These are phyloP conservation scores for Calycina marina DNA, from an alignment of 2,329 filamentous ascomycete genomes.

Conservation along the genomic window DNA sequence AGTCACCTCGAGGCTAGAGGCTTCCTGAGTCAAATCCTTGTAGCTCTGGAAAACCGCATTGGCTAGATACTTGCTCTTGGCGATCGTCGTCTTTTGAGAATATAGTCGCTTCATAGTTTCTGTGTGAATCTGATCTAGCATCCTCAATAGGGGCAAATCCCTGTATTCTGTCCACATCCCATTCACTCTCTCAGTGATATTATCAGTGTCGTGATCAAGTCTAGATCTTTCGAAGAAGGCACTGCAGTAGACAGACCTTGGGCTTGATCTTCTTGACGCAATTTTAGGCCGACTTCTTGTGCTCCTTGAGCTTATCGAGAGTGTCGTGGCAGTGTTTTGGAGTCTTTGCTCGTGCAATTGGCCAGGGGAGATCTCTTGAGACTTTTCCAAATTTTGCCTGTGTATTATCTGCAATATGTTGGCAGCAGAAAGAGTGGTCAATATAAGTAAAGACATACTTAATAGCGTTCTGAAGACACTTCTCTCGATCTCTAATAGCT, in stretches of 20 bases:
- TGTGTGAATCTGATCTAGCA: neutral
- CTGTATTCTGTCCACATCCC: neutral
- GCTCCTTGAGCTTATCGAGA: neutral
- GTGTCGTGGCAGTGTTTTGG: neutral
- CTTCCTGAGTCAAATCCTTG: no score
- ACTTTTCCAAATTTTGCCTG: neutral
- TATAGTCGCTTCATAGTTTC: no score
- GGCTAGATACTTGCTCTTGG: no score
- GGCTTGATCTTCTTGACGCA: neutral
- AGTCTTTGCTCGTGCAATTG: neutral
- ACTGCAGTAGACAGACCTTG: neutral
- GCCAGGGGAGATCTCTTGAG: neutral
- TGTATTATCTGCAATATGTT: constrained; percentile 1
- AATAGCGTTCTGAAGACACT: neutral
- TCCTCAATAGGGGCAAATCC: neutral
- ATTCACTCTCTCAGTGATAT: neutral
- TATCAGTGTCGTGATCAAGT: neutral
- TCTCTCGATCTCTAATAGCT: neutral
- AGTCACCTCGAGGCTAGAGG: no score
- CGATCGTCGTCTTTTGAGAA: no score
- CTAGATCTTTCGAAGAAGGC: no score
- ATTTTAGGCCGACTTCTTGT: neutral
- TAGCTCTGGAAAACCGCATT: no score
- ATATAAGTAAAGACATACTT: neutral
- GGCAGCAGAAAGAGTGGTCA: neutral